phyloP scores from a whole-genome alignment of 306 rosid genomes.

The Mimosa bimucronata region DNA sequence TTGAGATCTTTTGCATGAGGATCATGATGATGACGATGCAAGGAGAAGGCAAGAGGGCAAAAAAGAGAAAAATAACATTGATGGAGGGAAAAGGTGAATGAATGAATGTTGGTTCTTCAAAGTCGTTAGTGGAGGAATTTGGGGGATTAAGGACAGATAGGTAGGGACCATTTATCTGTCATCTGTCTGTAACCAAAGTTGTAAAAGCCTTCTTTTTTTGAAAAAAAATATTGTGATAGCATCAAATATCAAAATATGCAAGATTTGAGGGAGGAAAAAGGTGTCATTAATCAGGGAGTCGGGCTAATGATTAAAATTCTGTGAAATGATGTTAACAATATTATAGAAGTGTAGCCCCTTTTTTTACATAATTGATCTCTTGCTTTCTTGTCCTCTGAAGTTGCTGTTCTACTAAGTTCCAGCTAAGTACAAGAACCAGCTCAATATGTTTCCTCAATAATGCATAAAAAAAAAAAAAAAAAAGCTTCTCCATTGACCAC shows the following conservation, averaged over 20 bases:
- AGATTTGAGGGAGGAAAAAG: conserved; percentile 47
- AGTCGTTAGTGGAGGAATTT: conserved; percentile 53
- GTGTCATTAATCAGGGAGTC: conserved; percentile 30
- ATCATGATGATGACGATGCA: conserved; percentile 30
- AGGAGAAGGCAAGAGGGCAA: background rate
- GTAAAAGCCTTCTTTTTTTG: conserved; percentile 45
- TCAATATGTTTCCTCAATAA: conserved; percentile 71
- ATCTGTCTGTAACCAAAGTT: conserved; percentile 47
- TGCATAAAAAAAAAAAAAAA: too few species aligned
- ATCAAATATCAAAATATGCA: background rate
- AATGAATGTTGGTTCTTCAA: conserved; percentile 24
- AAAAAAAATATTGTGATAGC: background rate
- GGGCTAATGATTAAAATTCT: conserved; percentile 58
- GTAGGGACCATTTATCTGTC: conserved; percentile 54
- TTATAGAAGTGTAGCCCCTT: conserved; percentile 50
- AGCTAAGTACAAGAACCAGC: conserved; percentile 71
- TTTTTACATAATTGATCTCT: conserved; percentile 50
- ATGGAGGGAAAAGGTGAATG: conserved; percentile 22
- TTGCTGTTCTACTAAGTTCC: conserved; percentile 32
- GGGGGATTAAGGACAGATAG: conserved; percentile 42
- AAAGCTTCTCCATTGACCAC: conserved; percentile 51
- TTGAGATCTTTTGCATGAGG: conserved; percentile 52
- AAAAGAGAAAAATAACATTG: background rate
- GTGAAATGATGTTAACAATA: conserved; percentile 57
- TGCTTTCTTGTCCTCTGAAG: conserved; percentile 41